Percentiles rank a stretch among this genome's conserved stretches.
Conservation (phyloP, 2,329 filamentous ascomycete species). For the Colletotrichum kahawae region DNA sequence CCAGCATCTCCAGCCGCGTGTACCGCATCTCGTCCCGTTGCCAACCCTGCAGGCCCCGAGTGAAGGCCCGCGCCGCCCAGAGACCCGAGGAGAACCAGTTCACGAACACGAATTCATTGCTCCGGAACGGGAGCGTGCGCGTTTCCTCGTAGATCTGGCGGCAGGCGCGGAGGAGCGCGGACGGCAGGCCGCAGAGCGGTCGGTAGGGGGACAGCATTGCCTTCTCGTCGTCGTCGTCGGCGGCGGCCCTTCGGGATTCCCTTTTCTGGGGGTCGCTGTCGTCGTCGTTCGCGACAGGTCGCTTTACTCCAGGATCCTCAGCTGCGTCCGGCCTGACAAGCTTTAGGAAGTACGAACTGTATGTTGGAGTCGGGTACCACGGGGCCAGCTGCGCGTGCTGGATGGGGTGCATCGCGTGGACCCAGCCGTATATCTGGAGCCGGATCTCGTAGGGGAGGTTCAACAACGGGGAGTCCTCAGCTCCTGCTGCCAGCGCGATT, state of each 20-base stretch:
- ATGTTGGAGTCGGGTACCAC: constrained; percentile 40
- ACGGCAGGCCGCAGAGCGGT: constrained; percentile 44
- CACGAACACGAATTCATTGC: constrained; percentile 52
- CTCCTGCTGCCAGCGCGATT: background rate
- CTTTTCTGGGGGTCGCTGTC: background rate
- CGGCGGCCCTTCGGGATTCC: background rate
- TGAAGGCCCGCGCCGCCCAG: constrained; percentile 43
- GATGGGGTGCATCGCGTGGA: constrained; percentile 42
- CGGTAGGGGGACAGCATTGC: constrained; percentile 37
- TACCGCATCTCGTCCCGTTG: constrained; percentile 45
- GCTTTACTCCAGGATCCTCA: background rate
- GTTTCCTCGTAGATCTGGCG: constrained; percentile 48
- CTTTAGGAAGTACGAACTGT: constrained; percentile 35
- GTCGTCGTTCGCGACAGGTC: background rate
- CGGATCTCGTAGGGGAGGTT: constrained; percentile 50
- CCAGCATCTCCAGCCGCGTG: constrained; percentile 45
- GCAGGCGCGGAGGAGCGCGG: constrained; percentile 41
- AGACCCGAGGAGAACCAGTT: constrained; percentile 52
- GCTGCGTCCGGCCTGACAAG: constrained; percentile 17
- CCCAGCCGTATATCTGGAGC: constrained; percentile 49
- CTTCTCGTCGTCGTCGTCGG: background rate
- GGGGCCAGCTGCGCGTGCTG: constrained; percentile 42
- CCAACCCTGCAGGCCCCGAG: constrained; percentile 41
- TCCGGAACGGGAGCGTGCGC: constrained; percentile 41
- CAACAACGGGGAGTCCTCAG: constrained; percentile 30